These are phyloP conservation scores for Penicillium sp. DNA, from an alignment of 2,329 filamentous ascomycete genomes.

Conservation along the genomic window DNA sequence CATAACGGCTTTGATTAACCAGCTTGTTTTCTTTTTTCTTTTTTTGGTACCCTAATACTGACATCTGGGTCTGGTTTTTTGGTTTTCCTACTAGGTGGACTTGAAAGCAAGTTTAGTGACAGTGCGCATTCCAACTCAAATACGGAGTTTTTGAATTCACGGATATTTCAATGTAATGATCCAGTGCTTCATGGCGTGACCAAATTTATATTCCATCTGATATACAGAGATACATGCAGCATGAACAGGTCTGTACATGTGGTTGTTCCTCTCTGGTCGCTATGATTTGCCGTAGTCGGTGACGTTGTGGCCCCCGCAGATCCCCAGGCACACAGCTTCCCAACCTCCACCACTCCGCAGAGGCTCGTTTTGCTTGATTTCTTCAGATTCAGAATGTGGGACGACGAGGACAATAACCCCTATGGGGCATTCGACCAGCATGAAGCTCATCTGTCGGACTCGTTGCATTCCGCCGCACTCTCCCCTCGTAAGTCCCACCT, in stretches of 20 bases:
- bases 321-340: conserved; percentile 22
- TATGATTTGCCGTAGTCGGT: conserved; percentile 7
- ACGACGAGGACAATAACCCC: conserved; percentile 98
- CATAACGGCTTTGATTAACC: no score
- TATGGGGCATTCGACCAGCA: conserved; percentile 92
- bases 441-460: conserved; percentile 72
- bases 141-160: no score
- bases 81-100: no score
- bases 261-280: conserved; percentile 1
- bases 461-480: conserved; percentile 58
- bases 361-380: not conserved
- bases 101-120: no score
- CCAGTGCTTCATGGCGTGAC: no score
- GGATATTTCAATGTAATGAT: no score
- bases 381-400: conserved; percentile 71
- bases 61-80: no score
- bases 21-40: no score
- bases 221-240: no score
- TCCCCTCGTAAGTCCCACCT: conserved; percentile 52
- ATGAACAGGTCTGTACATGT: not conserved
- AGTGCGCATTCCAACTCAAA: no score
- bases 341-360: conserved; percentile 9
- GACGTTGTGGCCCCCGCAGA: conserved; percentile 26
- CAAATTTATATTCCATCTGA: no score
- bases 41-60: no score